These are phyloP conservation scores for Trypanosoma vivax DNA, from an alignment of 208 protist species.

Conservation along the genomic window DNA sequence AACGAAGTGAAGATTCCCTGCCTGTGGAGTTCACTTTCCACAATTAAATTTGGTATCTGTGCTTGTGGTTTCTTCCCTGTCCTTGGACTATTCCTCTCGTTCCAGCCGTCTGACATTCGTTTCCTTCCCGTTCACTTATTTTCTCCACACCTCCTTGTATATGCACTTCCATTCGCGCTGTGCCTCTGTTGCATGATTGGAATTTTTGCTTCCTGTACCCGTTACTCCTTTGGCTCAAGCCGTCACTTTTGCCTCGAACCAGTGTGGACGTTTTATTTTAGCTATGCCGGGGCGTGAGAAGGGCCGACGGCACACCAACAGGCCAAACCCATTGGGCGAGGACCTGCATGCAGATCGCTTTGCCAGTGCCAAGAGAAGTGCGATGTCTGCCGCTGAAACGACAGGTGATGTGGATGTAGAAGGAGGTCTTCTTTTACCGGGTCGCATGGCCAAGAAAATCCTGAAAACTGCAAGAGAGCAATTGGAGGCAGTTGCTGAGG, in stretches of 20 bases:
- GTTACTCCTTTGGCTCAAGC: too few species aligned
- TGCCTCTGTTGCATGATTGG: too few species aligned
- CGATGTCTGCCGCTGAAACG: conserved; percentile 18
- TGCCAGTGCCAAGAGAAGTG: conserved; percentile 41
- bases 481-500: conserved; percentile 47
- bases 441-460: conserved; percentile 68
- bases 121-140: background rate
- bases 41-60: too few species aligned
- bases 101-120: background rate
- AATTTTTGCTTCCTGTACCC: too few species aligned
- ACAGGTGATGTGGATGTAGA: conserved; percentile 24
- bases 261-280: too few species aligned
- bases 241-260: too few species aligned
- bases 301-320: conserved; percentile 23
- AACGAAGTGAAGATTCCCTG: too few species aligned
- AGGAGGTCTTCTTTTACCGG: conserved; percentile 63
- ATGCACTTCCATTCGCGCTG: too few species aligned
- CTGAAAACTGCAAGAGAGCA: conserved; percentile 68
- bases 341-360: conserved; percentile 79
- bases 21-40: too few species aligned
- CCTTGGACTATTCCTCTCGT: conserved; percentile 9
- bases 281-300: conserved; percentile 40
- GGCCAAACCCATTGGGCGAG: conserved; percentile 73
- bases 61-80: conserved; percentile 3
- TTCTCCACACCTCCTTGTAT: conserved; percentile 1